Evolutionary conservation across 73 alveolate genomes (phyloP).

Genomic region (Uronychia setigera): DNA sequence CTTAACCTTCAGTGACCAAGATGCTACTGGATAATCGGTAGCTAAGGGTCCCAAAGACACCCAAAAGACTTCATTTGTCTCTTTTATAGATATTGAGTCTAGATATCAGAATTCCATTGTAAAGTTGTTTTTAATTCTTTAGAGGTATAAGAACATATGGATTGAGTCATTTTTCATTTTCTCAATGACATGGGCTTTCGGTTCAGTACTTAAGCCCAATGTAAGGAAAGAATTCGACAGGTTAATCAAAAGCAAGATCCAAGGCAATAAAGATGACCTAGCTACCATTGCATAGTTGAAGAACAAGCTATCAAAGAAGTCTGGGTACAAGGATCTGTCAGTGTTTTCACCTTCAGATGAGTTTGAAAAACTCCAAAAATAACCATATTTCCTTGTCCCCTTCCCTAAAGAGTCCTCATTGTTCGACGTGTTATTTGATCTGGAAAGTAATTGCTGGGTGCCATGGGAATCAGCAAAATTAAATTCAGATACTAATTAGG

Average conservation of each 20-base stretch:
- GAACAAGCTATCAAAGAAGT: slow-evolving; percentile 36
- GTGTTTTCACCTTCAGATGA: slow-evolving; percentile 45
- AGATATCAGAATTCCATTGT: slow-evolving; percentile 58
- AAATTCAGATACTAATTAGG: neutral
- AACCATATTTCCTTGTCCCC: slow-evolving; percentile 63
- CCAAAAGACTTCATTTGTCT: slow-evolving; percentile 3
- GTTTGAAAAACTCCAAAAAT: slow-evolving; percentile 33
- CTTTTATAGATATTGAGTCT: slow-evolving; percentile 55
- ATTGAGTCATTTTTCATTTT: slow-evolving; percentile 94
- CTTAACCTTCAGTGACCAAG: neutral
- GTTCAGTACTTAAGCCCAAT: slow-evolving; percentile 71
- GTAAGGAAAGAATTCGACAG: slow-evolving; percentile 64
- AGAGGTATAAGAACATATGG: slow-evolving; percentile 65
- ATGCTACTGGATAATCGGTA: neutral
- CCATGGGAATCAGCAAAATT: slow-evolving; percentile 50
- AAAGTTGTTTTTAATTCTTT: neutral
- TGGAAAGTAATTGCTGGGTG: slow-evolving; percentile 62
- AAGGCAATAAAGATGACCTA: slow-evolving; percentile 61
- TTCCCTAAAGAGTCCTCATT: slow-evolving; percentile 44
- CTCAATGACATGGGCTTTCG: slow-evolving; percentile 97
- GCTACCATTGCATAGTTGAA: slow-evolving; percentile 55
- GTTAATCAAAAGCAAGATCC: slow-evolving; percentile 48
- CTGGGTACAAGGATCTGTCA: neutral
- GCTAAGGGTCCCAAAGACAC: neutral
- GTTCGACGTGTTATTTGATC: slow-evolving; percentile 58